Evolutionary conservation across 2,329 filamentous ascomycete genomes (phyloP).

Genomic region (Cyphellophora europaea): DNA sequence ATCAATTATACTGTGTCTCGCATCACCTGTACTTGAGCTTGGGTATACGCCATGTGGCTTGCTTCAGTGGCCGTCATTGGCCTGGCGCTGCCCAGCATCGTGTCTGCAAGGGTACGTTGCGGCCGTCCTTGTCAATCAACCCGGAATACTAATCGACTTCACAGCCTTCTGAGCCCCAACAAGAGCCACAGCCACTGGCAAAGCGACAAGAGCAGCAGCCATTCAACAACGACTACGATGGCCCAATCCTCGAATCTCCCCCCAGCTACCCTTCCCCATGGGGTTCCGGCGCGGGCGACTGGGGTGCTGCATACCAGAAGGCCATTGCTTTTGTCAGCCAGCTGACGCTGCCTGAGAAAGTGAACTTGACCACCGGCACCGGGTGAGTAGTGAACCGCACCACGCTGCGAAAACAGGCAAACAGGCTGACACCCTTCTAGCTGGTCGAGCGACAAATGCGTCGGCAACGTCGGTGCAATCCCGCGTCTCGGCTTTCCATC

Average conservation of each 20-base stretch:
- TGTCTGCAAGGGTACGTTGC: too few species aligned
- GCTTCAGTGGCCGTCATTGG: too few species aligned
- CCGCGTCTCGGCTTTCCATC: conserved; percentile 55
- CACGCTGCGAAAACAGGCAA: not conserved
- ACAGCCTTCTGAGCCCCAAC: too few species aligned
- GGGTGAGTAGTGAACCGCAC: conserved; percentile 47
- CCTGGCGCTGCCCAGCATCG: not conserved
- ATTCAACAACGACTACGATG: conserved; percentile 14
- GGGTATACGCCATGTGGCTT: too few species aligned
- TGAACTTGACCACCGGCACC: conserved; percentile 86
- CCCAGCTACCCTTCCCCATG: conserved; percentile 82
- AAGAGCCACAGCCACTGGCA: conserved; percentile 4
- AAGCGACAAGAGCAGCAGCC: conserved; percentile 13
- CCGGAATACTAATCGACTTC: too few species aligned
- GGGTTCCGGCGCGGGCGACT: conserved; percentile 61
- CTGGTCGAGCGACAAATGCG: conserved; percentile 63
- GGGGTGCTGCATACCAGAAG: conserved; percentile 66
- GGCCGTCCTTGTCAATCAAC: too few species aligned
- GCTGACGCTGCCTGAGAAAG: conserved; percentile 77
- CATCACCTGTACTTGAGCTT: too few species aligned
- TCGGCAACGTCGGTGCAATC: conserved; percentile 56
- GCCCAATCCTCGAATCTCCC: conserved; percentile 36
- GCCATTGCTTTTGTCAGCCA: conserved; percentile 73
- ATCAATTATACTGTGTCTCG: too few species aligned
- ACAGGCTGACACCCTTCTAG: conserved; percentile 27